Percentiles rank a stretch among this genome's conserved stretches.
Conservation (phyloP, 2,329 filamentous ascomycete species). For the Aureobasidium sp. region DNA sequence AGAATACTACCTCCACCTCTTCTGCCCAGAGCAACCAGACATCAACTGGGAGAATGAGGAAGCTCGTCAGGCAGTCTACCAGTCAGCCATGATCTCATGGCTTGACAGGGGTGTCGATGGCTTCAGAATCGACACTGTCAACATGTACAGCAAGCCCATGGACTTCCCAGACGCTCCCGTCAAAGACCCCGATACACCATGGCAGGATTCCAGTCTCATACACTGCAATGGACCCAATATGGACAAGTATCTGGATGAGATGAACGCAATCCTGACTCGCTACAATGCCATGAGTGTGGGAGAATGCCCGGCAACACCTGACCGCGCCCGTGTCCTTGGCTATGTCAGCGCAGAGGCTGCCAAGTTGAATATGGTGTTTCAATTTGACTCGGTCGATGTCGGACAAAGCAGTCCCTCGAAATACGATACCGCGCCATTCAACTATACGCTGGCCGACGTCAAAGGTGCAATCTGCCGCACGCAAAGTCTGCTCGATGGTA, state of each 20-base stretch:
- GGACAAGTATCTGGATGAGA: constrained; percentile 43
- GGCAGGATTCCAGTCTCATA: constrained; percentile 19
- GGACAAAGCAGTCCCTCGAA: constrained; percentile 42
- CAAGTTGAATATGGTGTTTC: constrained; percentile 57
- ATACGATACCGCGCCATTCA: not conserved
- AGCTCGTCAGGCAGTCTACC: constrained; percentile 63
- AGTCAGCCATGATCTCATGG: constrained; percentile 57
- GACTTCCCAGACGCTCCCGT: constrained; percentile 21
- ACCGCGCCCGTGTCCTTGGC: constrained; percentile 42
- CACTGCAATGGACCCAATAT: constrained; percentile 31
- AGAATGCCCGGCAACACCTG: constrained; percentile 41
- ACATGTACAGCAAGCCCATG: constrained; percentile 20
- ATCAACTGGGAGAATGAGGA: constrained; percentile 74
- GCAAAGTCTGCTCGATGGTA: constrained; percentile 48
- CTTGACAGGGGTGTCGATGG: constrained; percentile 58
- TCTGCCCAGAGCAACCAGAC: constrained; percentile 70
- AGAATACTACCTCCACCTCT: constrained; percentile 74
- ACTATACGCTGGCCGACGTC: not conserved
- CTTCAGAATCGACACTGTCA: constrained; percentile 30
- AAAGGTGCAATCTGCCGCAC: constrained; percentile 40
- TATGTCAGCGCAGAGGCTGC: constrained; percentile 46
- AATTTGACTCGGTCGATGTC: constrained; percentile 46
- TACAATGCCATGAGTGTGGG: constrained; percentile 46
- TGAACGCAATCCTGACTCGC: constrained; percentile 37
- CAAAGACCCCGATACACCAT: constrained; percentile 10